Evolutionary conservation across 805 yeast species (phyloP).

Genomic region (Zygosaccharomyces kombuchaensis): DNA sequence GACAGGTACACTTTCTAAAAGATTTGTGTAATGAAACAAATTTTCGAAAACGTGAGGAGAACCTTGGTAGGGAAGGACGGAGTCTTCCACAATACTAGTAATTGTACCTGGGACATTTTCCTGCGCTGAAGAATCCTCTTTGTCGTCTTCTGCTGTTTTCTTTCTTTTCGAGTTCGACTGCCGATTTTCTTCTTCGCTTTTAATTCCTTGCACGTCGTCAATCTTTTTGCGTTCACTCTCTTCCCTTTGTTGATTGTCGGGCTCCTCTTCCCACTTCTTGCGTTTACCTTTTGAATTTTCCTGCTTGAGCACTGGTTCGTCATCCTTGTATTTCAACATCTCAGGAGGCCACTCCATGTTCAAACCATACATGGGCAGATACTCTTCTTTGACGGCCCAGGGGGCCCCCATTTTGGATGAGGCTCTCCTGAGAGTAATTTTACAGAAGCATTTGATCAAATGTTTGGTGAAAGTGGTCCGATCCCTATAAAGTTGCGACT

Average conservation of each 20-base stretch:
- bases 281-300: slow-evolving; percentile 10
- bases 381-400: slow-evolving; percentile 83
- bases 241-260: slow-evolving; percentile 27
- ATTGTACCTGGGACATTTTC: slow-evolving; percentile 10
- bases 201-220: slow-evolving; percentile 21
- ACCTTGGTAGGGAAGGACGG: slow-evolving; percentile 24
- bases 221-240: slow-evolving; percentile 19
- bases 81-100: slow-evolving; percentile 29
- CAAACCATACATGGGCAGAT: slow-evolving; percentile 36
- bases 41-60: slow-evolving; percentile 19
- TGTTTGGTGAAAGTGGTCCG: slow-evolving; percentile 85
- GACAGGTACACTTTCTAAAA: slow-evolving; percentile 21
- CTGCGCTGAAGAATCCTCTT: slow-evolving; percentile 9
- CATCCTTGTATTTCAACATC: slow-evolving; percentile 32
- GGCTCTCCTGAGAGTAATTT: slow-evolving; percentile 61
- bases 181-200: slow-evolving; percentile 15
- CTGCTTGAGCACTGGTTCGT: slow-evolving; percentile 14
- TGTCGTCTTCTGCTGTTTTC: slow-evolving; percentile 10
- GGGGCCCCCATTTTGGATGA: slow-evolving; percentile 89
- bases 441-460: slow-evolving; percentile 82
- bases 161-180: slow-evolving; percentile 13
- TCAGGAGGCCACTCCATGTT: slow-evolving; percentile 35
- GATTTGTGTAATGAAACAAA: slow-evolving; percentile 21
- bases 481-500: slow-evolving; percentile 71
- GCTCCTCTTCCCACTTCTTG: slow-evolving; percentile 18